Conservation (phyloP, 768 basidiomycete species). For the Leccinum uliginosum region DNA sequence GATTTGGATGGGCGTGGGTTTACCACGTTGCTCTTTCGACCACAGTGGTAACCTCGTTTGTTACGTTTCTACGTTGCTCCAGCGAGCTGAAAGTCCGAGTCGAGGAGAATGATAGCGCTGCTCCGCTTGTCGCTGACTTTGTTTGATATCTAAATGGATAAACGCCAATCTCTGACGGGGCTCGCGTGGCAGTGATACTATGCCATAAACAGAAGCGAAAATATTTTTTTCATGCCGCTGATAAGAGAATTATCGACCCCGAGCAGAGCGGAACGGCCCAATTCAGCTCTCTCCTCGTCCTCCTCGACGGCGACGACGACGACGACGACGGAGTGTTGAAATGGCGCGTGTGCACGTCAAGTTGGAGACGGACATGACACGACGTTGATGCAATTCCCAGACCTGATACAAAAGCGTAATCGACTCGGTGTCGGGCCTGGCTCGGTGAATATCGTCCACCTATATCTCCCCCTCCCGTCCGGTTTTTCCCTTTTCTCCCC, state of each 20-base stretch:
- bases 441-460: slow-evolving; percentile 34
- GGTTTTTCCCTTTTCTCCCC: slow-evolving; percentile 15
- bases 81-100: neutral
- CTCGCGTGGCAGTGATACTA: slow-evolving; percentile 12
- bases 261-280: slow-evolving; percentile 16
- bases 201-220: slow-evolving; percentile 20
- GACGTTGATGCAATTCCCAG: slow-evolving; percentile 11
- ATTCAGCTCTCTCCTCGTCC: neutral
- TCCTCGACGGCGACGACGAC: slow-evolving; percentile 1
- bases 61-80: slow-evolving; percentile 1
- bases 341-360: neutral
- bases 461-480: slow-evolving; percentile 21
- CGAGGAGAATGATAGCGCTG: neutral
- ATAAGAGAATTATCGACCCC: slow-evolving; percentile 15
- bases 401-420: slow-evolving; percentile 27
- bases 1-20: slow-evolving; percentile 23
- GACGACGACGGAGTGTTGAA: neutral
- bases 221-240: slow-evolving; percentile 15
- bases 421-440: slow-evolving; percentile 36
- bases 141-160: slow-evolving; percentile 3
- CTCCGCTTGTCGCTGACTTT: neutral
- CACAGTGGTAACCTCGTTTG: slow-evolving; percentile 13
- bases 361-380: slow-evolving; percentile 2
- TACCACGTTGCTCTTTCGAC: slow-evolving; percentile 26
- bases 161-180: slow-evolving; percentile 15